Evolutionary conservation across 805 yeast species (phyloP), one percentile per base, ranked within the genome.

Genomic region (Barnettozyma californica): DNA sequence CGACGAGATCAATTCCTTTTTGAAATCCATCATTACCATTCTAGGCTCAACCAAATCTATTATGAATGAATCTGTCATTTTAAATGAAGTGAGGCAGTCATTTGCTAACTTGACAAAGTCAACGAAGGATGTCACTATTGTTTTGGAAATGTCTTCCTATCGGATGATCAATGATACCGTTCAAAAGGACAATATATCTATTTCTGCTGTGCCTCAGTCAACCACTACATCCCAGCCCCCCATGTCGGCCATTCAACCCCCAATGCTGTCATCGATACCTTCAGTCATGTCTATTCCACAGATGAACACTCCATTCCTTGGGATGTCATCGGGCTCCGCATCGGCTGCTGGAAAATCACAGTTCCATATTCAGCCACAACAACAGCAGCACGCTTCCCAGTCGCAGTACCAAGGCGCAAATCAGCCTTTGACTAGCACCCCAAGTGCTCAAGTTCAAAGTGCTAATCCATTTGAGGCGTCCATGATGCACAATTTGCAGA

Each of bases 91-190:
- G 6, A 71, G 96, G 49, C 83, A 91, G 8, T 80, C 87, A 6
- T 76, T 92, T 67, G 87, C 96, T 0, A 78, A 81, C 34, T 70
- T 92, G 50, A 91, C 97, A 0, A 81, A 88, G 54, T 86, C 91
- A 3, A 88, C 97, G 4, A 92, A 92, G 60, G 98, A 92, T 60
- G 85, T 92, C 14, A 90, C 97, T 0, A 82, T 88, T n/a, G 73
- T 87, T 56, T 68, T 91, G 39, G 97, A 91, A 62, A 73, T 76
- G 37, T 79, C 85, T 50, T 71, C 83, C 16, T 78, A 74, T 61
- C 68, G 71, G 47, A 43, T 61, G 47, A 58, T 61, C 37, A 61
- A 61, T 43, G 65, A 61, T 29, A 45, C 58, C 0, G 48, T 53
- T 33, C 39, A 45, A 9, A 42, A 38, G 39, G 39, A 41, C n/a